Evolutionary conservation across 2,329 filamentous ascomycete species (phyloP), one percentile per base, ranked within the genome.

Genomic region (Fusarium sp.): DNA sequence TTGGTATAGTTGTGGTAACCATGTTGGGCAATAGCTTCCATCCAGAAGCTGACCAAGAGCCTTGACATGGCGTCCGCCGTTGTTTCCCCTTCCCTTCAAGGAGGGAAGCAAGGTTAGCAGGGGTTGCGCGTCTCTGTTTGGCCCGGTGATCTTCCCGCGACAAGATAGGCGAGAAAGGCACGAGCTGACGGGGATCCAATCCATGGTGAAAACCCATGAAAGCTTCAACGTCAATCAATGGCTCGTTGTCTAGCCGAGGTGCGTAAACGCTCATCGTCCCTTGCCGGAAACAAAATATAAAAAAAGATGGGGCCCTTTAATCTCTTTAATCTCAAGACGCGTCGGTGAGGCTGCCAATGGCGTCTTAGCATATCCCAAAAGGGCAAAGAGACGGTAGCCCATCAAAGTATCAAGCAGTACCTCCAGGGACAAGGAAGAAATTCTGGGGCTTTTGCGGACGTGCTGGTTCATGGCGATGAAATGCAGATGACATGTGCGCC

Each of bases 151-250:
- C 67, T 61, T 69, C 67, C 67, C 67, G 67, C 43, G 31, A 56
- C 54, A 53, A 70, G 67, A 70, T 70, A 62, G 59, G 67, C 67
- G 67, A 70, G 66, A 49, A 45, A 54, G 60, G 61, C 48, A 61
- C 53, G 53, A 55, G 43, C 60, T 53, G 50, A 52, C 57, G 43
- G 44, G 39, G 23, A 25, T 25, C 4, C 23, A 25, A 54, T 58
- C 49, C 54, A 35, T 58, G 31, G 21, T 10, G 36, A 38, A 27
- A 21, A 25, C 32, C 27, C 23, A 37, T 17, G 41, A 41, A 41
- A 41, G 33, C 23, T 32, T 32, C 38, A 54, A 25, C 19, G 7
- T 49, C 25, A 17, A 32, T 21, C 37, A 19, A 11, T 33, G 31
- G 32, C 39, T 46, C 61, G 50, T 44, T 46, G 41, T 45, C 53